These are phyloP conservation scores for Albophoma yamanashiensis DNA, from an alignment of 2,329 filamentous ascomycete species.

Conservation along the genomic window DNA sequence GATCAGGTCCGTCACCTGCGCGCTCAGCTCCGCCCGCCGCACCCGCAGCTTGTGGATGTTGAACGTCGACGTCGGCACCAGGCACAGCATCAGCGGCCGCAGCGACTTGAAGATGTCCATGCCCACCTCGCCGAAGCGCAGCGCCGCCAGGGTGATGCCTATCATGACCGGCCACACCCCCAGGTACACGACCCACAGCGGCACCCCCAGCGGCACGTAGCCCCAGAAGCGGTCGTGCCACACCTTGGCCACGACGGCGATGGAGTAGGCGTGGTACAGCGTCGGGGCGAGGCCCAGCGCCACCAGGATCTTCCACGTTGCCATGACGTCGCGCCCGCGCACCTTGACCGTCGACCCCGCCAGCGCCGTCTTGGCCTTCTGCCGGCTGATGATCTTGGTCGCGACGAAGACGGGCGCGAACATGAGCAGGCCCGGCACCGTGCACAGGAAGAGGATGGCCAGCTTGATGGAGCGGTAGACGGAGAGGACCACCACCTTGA, in stretches of 20 bases:
- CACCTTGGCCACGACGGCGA: conserved; percentile 64
- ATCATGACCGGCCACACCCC: conserved; percentile 75
- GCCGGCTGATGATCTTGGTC: conserved; percentile 70
- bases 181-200: conserved; percentile 66
- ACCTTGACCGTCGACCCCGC: conserved; percentile 84
- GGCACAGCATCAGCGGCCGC: conserved; percentile 72
- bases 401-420: conserved; percentile 84
- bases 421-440: conserved; percentile 75
- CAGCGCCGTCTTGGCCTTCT: conserved; percentile 74
- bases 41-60: conserved; percentile 69
- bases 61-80: conserved; percentile 76
- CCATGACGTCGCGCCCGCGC: conserved; percentile 79
- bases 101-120: conserved; percentile 98
- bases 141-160: conserved; percentile 79
- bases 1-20: conserved; percentile 81
- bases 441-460: conserved; percentile 62
- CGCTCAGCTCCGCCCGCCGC: conserved; percentile 62
- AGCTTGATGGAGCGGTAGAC: conserved; percentile 76
- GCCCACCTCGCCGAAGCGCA: conserved; percentile 93
- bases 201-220: conserved; percentile 68
- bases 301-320: conserved; percentile 90
- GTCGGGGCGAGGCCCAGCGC: conserved; percentile 72
- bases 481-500: conserved; percentile 64
- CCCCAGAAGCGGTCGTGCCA: conserved; percentile 75
- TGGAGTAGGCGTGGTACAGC: conserved; percentile 73